Evolutionary conservation across 495 filamentous ascomycete genomes (phyloP), one percentile per base, ranked within the genome.

Genomic region (Aspergillus biplanus): DNA sequence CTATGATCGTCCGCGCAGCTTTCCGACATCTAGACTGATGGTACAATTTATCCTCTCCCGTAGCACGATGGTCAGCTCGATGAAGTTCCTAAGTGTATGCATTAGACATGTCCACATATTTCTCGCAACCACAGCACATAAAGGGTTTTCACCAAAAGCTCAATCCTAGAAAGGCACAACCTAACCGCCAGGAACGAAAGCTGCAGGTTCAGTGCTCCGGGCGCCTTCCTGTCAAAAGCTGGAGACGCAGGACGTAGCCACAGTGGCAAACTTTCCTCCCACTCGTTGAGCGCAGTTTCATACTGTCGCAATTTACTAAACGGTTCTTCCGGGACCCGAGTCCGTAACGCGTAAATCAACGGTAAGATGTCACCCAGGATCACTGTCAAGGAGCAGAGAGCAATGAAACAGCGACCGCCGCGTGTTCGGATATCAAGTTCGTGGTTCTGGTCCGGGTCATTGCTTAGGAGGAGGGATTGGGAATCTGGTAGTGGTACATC

Each of bases 231-330:
- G 16, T 59, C 39, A 52, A 59, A 59, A 7, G 47, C 57, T 27
- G 57, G 57, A 27, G 57, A 59, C 7, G 32, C 35, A 7, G 57
- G 57, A 0, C 57, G 57, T 21, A 59, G 33, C 57, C 57, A 59
- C 12, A 48, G 1, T 18, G 57, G 57, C 13, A 59, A 31, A 13
- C 46, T 15, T 27, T 59, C 57, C 16, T 59, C 57, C 57, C 57
- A 59, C 47, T 59, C 57, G 33, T 59, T 59, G n/a, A 59, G 57
- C 21, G 57, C 21, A 6, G 57, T 59, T 48, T 59, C 57, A 27
- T 59, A 48, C 5, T 48, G 57, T 7, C 57, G 57, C 18, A 59
- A 50, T 21, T 32, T 31, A 9, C 57, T 59, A 32, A 59, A 59
- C 0, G 57, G 52, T n/a, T 32, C 21, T 4, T 59, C 57, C 9